phyloP scores from a whole-genome alignment of 257 asterid species.

The Avicennia marina region DNA sequence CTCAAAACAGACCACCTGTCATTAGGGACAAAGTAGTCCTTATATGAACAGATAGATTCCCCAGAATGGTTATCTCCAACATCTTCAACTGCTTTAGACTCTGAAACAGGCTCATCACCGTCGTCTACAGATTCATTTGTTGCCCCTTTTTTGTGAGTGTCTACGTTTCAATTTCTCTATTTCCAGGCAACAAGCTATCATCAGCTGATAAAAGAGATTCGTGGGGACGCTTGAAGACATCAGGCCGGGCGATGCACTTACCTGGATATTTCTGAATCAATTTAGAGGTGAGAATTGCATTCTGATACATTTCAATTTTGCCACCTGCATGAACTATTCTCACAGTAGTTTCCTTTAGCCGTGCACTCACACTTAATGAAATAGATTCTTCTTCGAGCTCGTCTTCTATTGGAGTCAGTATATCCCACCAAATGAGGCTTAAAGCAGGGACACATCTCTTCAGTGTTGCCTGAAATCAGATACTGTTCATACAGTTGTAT shows the following conservation, averaged over 20 bases:
- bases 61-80: conserved; percentile 24
- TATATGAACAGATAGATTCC: conserved; percentile 33
- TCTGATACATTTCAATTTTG: conserved; percentile 37
- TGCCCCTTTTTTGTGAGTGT: conserved; percentile 12
- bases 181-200: conserved; percentile 47
- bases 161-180: conserved; percentile 50
- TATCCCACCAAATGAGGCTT: neutral
- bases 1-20: conserved; percentile 36
- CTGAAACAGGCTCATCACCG: conserved; percentile 25
- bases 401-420: neutral
- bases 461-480: neutral
- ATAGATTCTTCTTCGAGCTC: neutral
- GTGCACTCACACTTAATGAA: conserved; percentile 20
- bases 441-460: conserved; percentile 39
- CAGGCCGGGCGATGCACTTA: conserved; percentile 49
- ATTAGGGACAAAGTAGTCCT: conserved; percentile 34
- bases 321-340: conserved; percentile 60
- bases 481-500: too few species aligned
- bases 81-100: conserved; percentile 24
- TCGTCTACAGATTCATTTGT: neutral
- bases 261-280: conserved; percentile 49
- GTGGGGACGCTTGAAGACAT: conserved; percentile 42
- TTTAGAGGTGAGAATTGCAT: conserved; percentile 36
- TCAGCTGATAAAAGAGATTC: conserved; percentile 44
- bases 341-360: conserved; percentile 11